These are phyloP conservation scores for Paramyrothecium sp. DNA, from an alignment of 2,329 filamentous ascomycete genomes.

Conservation along the genomic window DNA sequence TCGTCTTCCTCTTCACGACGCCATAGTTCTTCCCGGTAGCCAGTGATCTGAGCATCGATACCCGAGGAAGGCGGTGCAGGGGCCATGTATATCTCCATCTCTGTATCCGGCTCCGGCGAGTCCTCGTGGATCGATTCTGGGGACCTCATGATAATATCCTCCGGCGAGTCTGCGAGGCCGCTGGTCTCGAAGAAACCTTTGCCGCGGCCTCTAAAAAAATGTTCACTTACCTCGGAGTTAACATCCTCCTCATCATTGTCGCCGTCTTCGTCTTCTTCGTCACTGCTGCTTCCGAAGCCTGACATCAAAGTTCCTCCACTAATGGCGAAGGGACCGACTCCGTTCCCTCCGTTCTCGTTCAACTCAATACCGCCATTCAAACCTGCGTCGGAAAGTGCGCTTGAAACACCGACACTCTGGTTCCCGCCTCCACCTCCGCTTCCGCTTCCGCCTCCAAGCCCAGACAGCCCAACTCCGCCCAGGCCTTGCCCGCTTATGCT, in stretches of 20 bases:
- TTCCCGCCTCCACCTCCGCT: not conserved
- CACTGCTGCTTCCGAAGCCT: constrained; percentile 91
- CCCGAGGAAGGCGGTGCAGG: not conserved
- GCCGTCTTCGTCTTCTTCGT: constrained; percentile 94
- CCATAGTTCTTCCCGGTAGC: constrained; percentile 8
- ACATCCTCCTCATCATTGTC: constrained; percentile 79
- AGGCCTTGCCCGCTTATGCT: constrained; percentile 50
- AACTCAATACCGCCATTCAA: constrained; percentile 75
- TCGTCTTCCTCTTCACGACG: constrained; percentile 14
- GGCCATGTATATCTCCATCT: constrained; percentile 11
- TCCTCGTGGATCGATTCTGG: constrained; percentile 22
- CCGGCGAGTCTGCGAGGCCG: constrained; percentile 21
- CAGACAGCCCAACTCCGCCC: constrained; percentile 47
- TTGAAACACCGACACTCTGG: constrained; percentile 48
- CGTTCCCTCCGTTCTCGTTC: constrained; percentile 61
- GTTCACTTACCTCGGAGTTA: constrained; percentile 61
- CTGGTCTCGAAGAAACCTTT: constrained; percentile 21
- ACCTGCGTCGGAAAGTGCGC: constrained; percentile 76
- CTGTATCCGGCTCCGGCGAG: constrained; percentile 15
- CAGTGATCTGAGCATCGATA: not conserved
- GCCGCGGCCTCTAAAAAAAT: constrained; percentile 30
- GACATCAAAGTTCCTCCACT: constrained; percentile 75
- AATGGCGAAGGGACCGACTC: constrained; percentile 70
- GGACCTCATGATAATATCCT: constrained; percentile 29
- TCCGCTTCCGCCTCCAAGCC: constrained; percentile 31